Percentiles rank a stretch among this genome's conserved stretches.
These are phyloP conservation scores for Hemileia vastatrix DNA, from an alignment of 1,284 basidiomycete genomes.

Conservation along the genomic window DNA sequence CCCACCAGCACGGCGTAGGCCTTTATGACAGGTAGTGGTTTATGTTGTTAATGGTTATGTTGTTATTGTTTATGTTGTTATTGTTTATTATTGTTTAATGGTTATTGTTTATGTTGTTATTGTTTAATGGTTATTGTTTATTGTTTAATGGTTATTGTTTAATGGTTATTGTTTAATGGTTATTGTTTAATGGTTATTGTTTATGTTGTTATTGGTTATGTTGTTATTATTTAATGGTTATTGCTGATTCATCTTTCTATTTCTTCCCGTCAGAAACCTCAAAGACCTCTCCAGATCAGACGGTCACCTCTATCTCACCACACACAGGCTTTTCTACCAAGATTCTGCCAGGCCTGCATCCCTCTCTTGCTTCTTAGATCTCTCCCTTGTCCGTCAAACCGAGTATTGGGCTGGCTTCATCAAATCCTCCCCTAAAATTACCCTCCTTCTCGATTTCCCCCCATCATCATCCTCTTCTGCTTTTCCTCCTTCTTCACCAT, in stretches of 20 bases:
- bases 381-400: slow-evolving; percentile 62
- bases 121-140: no score
- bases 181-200: no score
- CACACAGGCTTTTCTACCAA: slow-evolving; percentile 74
- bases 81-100: no score
- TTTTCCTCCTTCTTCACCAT: background rate
- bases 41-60: slow-evolving; percentile 1
- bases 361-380: slow-evolving; percentile 48
- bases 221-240: slow-evolving; percentile 20
- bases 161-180: no score
- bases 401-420: slow-evolving; percentile 88
- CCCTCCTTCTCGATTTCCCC: slow-evolving; percentile 55
- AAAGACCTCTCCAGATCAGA: slow-evolving; percentile 32
- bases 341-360: slow-evolving; percentile 54
- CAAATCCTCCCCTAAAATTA: slow-evolving; percentile 80
- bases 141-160: no score
- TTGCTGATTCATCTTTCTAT: slow-evolving; percentile 12
- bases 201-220: slow-evolving; percentile 1
- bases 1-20: slow-evolving; percentile 66
- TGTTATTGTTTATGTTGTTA: no score
- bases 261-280: background rate
- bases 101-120: no score
- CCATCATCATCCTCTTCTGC: slow-evolving; percentile 31
- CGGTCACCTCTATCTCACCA: slow-evolving; percentile 66
- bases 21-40: slow-evolving; percentile 73